phyloP scores from a whole-genome alignment of 306 rosid species.

The Lathyrus oleraceus region DNA sequence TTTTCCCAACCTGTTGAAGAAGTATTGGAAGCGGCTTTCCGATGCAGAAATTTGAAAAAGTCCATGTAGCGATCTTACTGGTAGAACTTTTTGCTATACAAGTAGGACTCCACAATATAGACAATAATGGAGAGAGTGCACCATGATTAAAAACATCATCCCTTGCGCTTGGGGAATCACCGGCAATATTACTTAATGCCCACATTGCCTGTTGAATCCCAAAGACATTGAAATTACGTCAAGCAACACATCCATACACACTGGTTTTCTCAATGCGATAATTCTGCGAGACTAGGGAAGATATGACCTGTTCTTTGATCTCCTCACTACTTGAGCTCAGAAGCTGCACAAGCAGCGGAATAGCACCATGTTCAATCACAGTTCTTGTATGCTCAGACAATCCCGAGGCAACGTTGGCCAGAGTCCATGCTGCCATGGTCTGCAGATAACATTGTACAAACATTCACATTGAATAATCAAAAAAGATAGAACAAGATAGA shows the following conservation, averaged over 20 bases:
- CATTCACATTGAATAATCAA: not conserved
- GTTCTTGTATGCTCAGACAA: not conserved
- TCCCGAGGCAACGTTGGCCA: not conserved
- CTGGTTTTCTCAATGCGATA: not conserved
- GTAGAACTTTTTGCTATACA: not conserved
- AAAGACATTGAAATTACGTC: not conserved
- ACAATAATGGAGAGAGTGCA: not conserved
- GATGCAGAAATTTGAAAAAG: not conserved
- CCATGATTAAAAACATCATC: not conserved
- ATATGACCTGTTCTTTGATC: not conserved
- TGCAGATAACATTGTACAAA: not conserved
- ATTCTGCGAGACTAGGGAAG: not conserved
- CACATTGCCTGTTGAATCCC: not conserved
- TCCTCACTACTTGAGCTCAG: not conserved
- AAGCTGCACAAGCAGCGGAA: not conserved
- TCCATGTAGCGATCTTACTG: not conserved
- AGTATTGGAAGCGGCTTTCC: not conserved
- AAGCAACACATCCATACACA: not conserved
- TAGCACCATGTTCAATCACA: not conserved
- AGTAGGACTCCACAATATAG: not conserved
- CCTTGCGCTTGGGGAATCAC: not conserved
- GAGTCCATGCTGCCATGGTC: conserved; percentile 3
- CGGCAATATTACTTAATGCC: conserved; percentile 5
- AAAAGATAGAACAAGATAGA: not conserved
- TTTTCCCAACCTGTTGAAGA: not conserved